Evolutionary conservation across 495 filamentous ascomycete species (phyloP), one percentile per base, ranked within the genome.

Genomic region (Penicillium bialowiezense): DNA sequence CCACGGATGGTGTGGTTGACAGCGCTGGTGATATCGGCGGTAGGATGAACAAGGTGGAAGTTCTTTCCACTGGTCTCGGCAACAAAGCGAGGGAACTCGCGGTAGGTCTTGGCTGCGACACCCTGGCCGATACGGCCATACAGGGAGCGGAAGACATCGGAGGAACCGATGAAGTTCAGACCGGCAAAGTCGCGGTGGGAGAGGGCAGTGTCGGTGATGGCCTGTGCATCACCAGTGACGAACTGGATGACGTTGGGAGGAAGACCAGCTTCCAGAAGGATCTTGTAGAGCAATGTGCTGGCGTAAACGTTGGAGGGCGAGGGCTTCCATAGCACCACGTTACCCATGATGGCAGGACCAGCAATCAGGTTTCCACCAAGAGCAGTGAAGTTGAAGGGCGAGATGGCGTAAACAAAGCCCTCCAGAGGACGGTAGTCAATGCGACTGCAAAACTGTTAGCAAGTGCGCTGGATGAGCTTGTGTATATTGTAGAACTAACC

Each of bases 61-160:
- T 95, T 95, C 81, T 95, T 95, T 51, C 90, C 90, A 48, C 88
- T 87, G 2, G 90, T 93, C 74, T 95, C 89, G 46, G 84, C 89
- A 13, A 92, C 87, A 26, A 93, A 82, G 51, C 89, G 81, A 12
- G 89, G 89, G 69, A 90, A 95, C 36, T 82, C 78, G 46, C 76
- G 73, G 63, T 91, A 95, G 15, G 72, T 75, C 38, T 80, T 84
- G 52, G 85, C 81, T 4, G 79, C 82, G 19, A 90, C 76, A 17
- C 84, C 86, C 32, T 75, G 68, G 2, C 86, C 85, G 55, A 92
- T 89, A 52, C 80, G 71, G 21, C 81, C 83, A 56, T 87, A 90
- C 12, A 95, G 65, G 51, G 78, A 77, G 37, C 87, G 82, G 79
- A 95, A 92, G 24, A 95, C 88, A 47, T 80, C 80, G 0, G 89